Conservation (phyloP, 257 asterid genomes). For the Nemophila menziesii region DNA sequence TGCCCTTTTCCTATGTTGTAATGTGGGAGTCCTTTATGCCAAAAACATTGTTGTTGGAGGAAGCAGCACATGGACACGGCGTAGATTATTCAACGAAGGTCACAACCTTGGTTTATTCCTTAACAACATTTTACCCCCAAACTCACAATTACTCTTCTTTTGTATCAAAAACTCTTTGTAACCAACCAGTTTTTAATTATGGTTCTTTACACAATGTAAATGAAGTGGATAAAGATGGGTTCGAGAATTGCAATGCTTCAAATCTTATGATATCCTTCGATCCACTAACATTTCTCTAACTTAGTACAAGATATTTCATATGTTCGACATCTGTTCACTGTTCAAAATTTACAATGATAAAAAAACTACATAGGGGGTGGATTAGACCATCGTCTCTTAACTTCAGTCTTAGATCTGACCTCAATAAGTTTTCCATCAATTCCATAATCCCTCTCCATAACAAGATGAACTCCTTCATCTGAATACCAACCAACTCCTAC, state of each 20-base stretch:
- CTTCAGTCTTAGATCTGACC: conserved; percentile 79
- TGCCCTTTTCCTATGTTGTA: conserved; percentile 30
- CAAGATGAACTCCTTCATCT: conserved; percentile 80
- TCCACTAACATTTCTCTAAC: conserved; percentile 26
- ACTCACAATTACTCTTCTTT: neutral
- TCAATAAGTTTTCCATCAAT: conserved; percentile 88
- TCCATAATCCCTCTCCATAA: conserved; percentile 95
- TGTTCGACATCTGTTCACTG: neutral
- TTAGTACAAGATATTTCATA: too few species aligned
- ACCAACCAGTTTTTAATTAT: conserved; percentile 38
- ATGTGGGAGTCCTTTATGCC: conserved; percentile 29
- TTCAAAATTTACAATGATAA: neutral
- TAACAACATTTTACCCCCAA: neutral
- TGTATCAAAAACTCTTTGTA: neutral
- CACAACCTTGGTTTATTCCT: conserved; percentile 40
- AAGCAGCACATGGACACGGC: conserved; percentile 27
- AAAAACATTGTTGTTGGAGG: conserved; percentile 42
- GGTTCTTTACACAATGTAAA: conserved; percentile 33
- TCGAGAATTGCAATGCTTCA: conserved; percentile 22
- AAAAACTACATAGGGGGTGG: conserved; percentile 67
- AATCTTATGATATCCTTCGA: conserved; percentile 27
- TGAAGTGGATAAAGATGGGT: conserved; percentile 30
- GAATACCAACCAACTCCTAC: conserved; percentile 99
- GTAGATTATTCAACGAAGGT: conserved; percentile 24
- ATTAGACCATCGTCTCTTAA: conserved; percentile 92